Evolutionary conservation across 176 grass and related monocot species (phyloP).

Genomic region (Musa itinerans): DNA sequence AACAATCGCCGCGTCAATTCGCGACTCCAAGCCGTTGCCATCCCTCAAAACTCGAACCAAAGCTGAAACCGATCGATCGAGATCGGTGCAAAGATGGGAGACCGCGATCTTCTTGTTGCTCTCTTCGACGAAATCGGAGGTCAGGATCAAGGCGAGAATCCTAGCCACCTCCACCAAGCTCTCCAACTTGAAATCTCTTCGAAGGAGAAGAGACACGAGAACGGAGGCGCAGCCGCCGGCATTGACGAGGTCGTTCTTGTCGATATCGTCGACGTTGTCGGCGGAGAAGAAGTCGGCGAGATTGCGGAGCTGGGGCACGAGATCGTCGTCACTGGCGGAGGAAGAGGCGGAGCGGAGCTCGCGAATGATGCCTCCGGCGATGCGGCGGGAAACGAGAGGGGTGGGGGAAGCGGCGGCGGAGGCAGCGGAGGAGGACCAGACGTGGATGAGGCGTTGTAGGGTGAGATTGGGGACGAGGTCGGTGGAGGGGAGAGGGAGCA

Average conservation of each 20-base stretch:
- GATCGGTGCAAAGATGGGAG: slow-evolving; percentile 27
- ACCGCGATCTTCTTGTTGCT: slow-evolving; percentile 48
- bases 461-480: slow-evolving; percentile 17
- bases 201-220: slow-evolving; percentile 39
- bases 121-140: slow-evolving; percentile 43
- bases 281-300: slow-evolving; percentile 57
- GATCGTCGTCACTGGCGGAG: neutral
- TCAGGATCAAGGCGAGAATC: slow-evolving; percentile 39
- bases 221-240: slow-evolving; percentile 39
- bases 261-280: slow-evolving; percentile 71
- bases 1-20: slow-evolving; percentile 49
- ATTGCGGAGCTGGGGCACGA: slow-evolving; percentile 23
- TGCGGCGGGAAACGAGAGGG: neutral
- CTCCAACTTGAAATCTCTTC: slow-evolving; percentile 5
- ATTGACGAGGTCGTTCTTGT: slow-evolving; percentile 57
- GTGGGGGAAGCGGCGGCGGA: neutral
- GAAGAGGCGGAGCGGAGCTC: neutral
- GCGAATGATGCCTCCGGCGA: neutral
- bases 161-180: slow-evolving; percentile 31
- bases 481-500: neutral
- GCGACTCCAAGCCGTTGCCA: slow-evolving; percentile 30
- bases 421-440: neutral
- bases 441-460: neutral
- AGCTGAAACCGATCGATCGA: slow-evolving; percentile 22
- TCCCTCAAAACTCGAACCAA: slow-evolving; percentile 40